Evolutionary conservation across 2,329 filamentous ascomycete species (phyloP), one percentile per base, ranked within the genome.

Genomic region (Colletotrichum sp.): DNA sequence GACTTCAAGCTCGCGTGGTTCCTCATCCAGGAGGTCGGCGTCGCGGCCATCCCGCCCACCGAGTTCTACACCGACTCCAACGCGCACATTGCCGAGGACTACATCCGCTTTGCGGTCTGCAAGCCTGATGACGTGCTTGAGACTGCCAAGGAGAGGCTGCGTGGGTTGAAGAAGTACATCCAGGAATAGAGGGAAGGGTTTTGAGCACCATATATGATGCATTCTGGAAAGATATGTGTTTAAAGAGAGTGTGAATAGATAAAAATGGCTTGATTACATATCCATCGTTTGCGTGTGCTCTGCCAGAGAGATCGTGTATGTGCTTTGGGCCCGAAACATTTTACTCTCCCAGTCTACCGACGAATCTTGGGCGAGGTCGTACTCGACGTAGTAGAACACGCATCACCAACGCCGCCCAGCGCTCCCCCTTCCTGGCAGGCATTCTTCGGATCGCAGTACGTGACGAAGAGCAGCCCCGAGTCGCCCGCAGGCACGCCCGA

Each of bases 1-100:
- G 97, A 99, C 84, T 99, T 99, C 87, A 95, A 98, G 89, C 91
- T 99, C 63, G 92, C 93, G 43, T 99, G 96, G 96, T 99, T 98
- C 87, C 86, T 98, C 80, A 99, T 99, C 85, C 96, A 96, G 84
- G 96, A 99, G 87, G 89, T 99, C 24, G 97, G 97, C 12, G 95
- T 99, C 32, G 97, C 97, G 4, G 96, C 96, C 10, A 98, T 99
- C 77, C 97, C 97, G 21, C 97, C 97, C 0, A 98, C 96, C 0
- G 97, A 99, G 85, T 99, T 99, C 85, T 99, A 98, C 84, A 98
- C 96, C 1, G 93, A 95, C 21, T 87, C 85, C 59, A 98, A 98
- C 82, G 92, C 94, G 32, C 92, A 95, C 81, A 92, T 98, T 80
- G 97, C 95, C 0, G 95, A 98, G 88, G 94, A 99, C 81, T 99